Conservation (phyloP, 1,139 yeast genomes). For the Diutina siamensis region DNA sequence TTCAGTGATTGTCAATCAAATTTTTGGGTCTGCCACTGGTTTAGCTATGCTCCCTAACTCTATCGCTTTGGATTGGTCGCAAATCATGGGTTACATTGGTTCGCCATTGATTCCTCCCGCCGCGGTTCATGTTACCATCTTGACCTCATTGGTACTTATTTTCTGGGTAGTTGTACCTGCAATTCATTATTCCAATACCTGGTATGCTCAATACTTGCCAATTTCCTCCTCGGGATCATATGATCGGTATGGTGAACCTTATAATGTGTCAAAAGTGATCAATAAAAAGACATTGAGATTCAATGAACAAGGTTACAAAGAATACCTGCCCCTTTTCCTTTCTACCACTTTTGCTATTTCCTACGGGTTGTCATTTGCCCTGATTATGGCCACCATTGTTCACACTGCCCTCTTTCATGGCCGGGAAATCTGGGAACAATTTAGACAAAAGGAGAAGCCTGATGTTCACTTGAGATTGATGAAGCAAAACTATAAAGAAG, state of each 20-base stretch:
- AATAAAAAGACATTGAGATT: conserved; percentile 26
- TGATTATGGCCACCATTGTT: conserved; percentile 44
- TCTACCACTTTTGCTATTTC: conserved; percentile 53
- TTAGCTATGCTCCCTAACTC: conserved; percentile 45
- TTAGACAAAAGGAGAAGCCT: conserved; percentile 32
- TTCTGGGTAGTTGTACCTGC: conserved; percentile 34
- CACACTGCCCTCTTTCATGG: conserved; percentile 50
- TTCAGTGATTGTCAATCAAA: conserved; percentile 43
- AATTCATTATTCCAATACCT: conserved; percentile 28
- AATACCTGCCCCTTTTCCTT: conserved; percentile 47
- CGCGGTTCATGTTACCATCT: conserved; percentile 40
- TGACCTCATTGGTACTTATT: conserved; percentile 18
- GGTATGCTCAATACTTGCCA: conserved; percentile 35
- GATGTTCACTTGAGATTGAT: conserved; percentile 58
- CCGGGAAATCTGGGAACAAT: conserved; percentile 33
- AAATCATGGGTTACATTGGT: conserved; percentile 42
- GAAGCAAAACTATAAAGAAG: conserved; percentile 41
- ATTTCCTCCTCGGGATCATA: conserved; percentile 28
- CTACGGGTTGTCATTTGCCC: conserved; percentile 55
- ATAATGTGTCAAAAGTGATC: conserved; percentile 32
- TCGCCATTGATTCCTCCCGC: conserved; percentile 64
- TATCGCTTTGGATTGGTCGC: conserved; percentile 28
- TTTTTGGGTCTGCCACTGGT: conserved; percentile 50
- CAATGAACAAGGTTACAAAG: conserved; percentile 34
- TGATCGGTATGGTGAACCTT: conserved; percentile 24